Percentiles rank a stretch among this genome's conserved stretches.
These are phyloP conservation scores for Didymella pinodella DNA, from an alignment of 2,329 filamentous ascomycete species.

Conservation along the genomic window DNA sequence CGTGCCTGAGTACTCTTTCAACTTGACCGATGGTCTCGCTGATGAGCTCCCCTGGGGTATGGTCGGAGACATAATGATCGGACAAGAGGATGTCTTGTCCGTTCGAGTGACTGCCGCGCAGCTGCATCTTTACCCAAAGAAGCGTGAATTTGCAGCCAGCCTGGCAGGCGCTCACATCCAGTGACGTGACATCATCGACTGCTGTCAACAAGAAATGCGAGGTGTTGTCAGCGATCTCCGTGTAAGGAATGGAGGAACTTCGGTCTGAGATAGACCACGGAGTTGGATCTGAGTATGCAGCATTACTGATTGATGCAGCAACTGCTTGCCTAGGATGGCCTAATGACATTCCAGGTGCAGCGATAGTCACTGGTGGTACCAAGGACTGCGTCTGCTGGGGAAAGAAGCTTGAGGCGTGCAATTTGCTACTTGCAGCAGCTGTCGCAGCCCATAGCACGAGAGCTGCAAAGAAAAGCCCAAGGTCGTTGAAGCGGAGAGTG, in stretches of 20 bases:
- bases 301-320: background rate
- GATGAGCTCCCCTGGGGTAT: conserved; percentile 42
- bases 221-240: conserved; percentile 33
- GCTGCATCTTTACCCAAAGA: conserved; percentile 44
- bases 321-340: background rate
- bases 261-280: conserved; percentile 4
- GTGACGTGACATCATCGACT: conserved; percentile 26
- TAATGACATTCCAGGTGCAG: background rate
- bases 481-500: conserved; percentile 37
- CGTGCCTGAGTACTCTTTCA: conserved; percentile 40
- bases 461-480: conserved; percentile 47
- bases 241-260: conserved; percentile 20
- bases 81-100: conserved; percentile 9
- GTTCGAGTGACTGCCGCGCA: conserved; percentile 26
- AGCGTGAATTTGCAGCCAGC: conserved; percentile 41
- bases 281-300: background rate
- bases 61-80: conserved; percentile 25
- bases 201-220: conserved; percentile 39
- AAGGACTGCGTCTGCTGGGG: background rate
- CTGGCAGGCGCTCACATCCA: conserved; percentile 37
- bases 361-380: background rate
- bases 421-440: conserved; percentile 35
- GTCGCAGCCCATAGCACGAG: conserved; percentile 49
- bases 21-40: conserved; percentile 39
- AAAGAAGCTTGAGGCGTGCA: conserved; percentile 8